Conservation (phyloP, 2,329 filamentous ascomycete species). For the Dryadomyces quercus-mongolicae region DNA sequence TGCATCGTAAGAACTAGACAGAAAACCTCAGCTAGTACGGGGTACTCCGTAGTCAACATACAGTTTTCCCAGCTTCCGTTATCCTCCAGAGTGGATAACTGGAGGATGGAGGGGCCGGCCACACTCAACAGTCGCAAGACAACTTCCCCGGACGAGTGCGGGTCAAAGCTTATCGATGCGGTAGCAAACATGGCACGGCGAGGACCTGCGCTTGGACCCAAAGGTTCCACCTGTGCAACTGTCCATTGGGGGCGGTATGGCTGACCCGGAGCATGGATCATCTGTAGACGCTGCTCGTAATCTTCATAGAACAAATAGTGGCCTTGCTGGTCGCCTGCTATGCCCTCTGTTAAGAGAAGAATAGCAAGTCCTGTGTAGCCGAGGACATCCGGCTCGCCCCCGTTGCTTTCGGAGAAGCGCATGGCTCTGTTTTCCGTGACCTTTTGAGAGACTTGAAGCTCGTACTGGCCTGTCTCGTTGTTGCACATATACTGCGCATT, state of each 20-base stretch:
- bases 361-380: background rate
- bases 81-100: background rate
- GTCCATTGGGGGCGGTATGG: background rate
- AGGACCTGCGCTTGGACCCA: background rate
- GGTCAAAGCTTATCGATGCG: background rate
- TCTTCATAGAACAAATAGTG: constrained; percentile 2
- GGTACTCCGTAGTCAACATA: background rate
- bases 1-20: no score
- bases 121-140: background rate
- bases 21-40: no score
- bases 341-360: background rate
- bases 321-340: background rate
- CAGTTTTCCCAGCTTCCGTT: background rate
- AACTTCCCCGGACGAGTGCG: background rate
- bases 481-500: constrained; percentile 2
- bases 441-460: background rate
- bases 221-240: background rate
- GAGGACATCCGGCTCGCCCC: background rate
- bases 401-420: background rate
- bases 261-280: background rate
- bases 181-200: background rate
- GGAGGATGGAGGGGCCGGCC: background rate
- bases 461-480: constrained; percentile 1
- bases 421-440: background rate
- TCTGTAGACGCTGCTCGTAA: background rate